Base-by-base conservation (phyloP, 2,329 filamentous ascomycete species). In the Intubia oerlemansii region DNA sequence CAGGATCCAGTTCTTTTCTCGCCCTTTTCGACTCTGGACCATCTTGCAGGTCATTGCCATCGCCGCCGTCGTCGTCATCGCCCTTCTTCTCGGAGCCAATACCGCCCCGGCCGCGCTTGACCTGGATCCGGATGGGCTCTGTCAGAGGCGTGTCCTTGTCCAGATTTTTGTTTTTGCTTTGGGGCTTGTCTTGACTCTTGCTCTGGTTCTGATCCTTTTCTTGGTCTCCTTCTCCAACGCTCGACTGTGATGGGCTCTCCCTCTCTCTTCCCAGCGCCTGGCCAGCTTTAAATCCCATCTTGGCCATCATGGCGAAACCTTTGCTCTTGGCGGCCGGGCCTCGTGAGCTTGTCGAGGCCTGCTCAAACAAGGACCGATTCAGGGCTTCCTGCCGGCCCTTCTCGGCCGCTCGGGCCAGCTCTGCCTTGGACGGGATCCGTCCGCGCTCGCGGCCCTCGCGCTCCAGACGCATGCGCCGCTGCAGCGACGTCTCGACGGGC, bases 301-400 rank as follows among this genome's bases (percentile, higher is more conserved):
- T 85, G 14, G 80, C 75, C 84, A 98, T 92, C 81, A 98, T 93
- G 38, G 79, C 70, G 36, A 90, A 68, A 2, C 85, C 88, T 46
- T 93, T 95, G 53, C 73, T 90, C 20, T n/a, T n/a, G n/a, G 8
- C 8, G 19, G 41, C 62, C 64, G 28, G 66, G 60, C 11, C 62
- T 53, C 3, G 11, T n/a, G 19, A 21, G 22, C 52, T 14, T 21
- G 12, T 12, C 11, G 10, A 46, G 13, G 71, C 64, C 15, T 10
- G 28, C 7, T 21, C 28, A 6, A 92, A 56, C 27, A 88, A 57
- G 5, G 75, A 78, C n/a, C 55, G 77, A 5, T 71, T 62, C 16
- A 93, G 64, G 0, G 78, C 80, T 21, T 62, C 66, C 46, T 93
- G 79, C 29, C 81, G 73, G 11, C 67, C 67, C 24, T 60, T 62